Evolutionary conservation across 192 early-diverging fungal species (phyloP).

Genomic region (Coemansia sp.): DNA sequence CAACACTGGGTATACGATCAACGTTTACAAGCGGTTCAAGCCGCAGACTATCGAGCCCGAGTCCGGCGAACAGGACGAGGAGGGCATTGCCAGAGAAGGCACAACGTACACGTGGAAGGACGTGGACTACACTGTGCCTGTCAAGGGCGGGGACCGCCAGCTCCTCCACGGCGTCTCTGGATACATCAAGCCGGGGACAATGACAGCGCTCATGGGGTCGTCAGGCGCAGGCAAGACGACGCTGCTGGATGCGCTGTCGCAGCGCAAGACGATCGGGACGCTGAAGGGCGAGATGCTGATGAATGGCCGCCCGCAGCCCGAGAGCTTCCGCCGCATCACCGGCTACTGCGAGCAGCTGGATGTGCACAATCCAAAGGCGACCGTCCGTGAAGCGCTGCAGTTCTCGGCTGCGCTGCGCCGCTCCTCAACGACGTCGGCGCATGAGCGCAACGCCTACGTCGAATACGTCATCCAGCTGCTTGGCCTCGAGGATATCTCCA

Average conservation of each 20-base stretch:
- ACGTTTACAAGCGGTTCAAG: slow-evolving; percentile 36
- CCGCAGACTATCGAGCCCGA: slow-evolving; percentile 37
- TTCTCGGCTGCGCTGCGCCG: slow-evolving; percentile 71
- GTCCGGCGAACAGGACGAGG: slow-evolving; percentile 11
- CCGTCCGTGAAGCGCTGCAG: slow-evolving; percentile 62
- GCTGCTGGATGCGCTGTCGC: slow-evolving; percentile 68
- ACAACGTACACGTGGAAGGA: slow-evolving; percentile 66
- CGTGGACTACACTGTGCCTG: slow-evolving; percentile 71
- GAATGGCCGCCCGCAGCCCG: slow-evolving; percentile 51
- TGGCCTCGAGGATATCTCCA: slow-evolving; percentile 69
- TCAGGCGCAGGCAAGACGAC: slow-evolving; percentile 73
- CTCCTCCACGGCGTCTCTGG: slow-evolving; percentile 69
- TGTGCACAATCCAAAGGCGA: slow-evolving; percentile 70
- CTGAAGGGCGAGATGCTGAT: slow-evolving; percentile 69
- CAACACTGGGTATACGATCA: slow-evolving; percentile 45
- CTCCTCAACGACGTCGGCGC: slow-evolving; percentile 58
- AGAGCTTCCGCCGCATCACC: slow-evolving; percentile 65
- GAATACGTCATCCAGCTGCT: slow-evolving; percentile 72
- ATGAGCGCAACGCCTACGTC: slow-evolving; percentile 69
- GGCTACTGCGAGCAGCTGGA: slow-evolving; percentile 85
- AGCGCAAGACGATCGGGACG: slow-evolving; percentile 68
- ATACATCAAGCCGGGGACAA: slow-evolving; percentile 69
- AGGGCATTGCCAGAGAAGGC: slow-evolving; percentile 29
- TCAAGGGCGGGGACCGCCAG: slow-evolving; percentile 64
- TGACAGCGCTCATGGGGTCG: slow-evolving; percentile 78